These are phyloP conservation scores for Erigeron philadelphicus DNA, from an alignment of 140 eudicot genomes.

Conservation along the genomic window DNA sequence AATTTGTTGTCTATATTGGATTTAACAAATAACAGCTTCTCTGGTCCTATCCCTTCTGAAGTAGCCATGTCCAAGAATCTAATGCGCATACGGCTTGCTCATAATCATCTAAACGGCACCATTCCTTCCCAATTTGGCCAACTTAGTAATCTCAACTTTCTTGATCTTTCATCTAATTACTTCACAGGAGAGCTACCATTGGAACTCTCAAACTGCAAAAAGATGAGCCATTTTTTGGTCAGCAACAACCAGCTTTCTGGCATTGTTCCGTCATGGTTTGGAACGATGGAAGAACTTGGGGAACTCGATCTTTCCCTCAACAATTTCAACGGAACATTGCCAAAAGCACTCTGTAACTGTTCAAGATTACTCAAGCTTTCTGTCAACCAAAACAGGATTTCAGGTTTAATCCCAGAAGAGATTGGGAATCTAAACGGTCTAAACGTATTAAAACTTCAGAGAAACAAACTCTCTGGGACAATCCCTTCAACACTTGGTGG, in stretches of 20 bases:
- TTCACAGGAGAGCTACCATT: conserved; percentile 54
- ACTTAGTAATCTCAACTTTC: conserved; percentile 52
- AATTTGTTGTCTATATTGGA: conserved; percentile 53
- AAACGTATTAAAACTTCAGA: conserved; percentile 71
- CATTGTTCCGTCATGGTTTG: conserved; percentile 67
- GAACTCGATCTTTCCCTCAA: conserved; percentile 79
- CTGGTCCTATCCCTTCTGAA: conserved; percentile 60
- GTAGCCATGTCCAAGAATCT: conserved; percentile 58
- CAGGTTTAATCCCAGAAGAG: conserved; percentile 65
- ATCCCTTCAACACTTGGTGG: conserved; percentile 63
- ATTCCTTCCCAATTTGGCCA: conserved; percentile 60
- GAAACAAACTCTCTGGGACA: conserved; percentile 70
- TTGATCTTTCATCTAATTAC: conserved; percentile 70
- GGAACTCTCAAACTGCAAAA: conserved; percentile 52
- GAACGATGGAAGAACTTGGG: conserved; percentile 58
- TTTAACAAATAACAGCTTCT: conserved; percentile 80
- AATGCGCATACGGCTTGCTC: conserved; percentile 65
- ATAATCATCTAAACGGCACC: conserved; percentile 55
- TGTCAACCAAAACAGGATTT: conserved; percentile 47
- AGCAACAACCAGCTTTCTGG: conserved; percentile 58
- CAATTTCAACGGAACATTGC: conserved; percentile 61
- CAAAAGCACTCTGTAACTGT: conserved; percentile 59
- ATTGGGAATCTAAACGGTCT: conserved; percentile 60
- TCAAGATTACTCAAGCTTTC: conserved; percentile 59
- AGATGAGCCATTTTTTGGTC: conserved; percentile 61